These are phyloP conservation scores for Neonectria magnoliae DNA, from an alignment of 2,329 filamentous ascomycete species.

Conservation along the genomic window DNA sequence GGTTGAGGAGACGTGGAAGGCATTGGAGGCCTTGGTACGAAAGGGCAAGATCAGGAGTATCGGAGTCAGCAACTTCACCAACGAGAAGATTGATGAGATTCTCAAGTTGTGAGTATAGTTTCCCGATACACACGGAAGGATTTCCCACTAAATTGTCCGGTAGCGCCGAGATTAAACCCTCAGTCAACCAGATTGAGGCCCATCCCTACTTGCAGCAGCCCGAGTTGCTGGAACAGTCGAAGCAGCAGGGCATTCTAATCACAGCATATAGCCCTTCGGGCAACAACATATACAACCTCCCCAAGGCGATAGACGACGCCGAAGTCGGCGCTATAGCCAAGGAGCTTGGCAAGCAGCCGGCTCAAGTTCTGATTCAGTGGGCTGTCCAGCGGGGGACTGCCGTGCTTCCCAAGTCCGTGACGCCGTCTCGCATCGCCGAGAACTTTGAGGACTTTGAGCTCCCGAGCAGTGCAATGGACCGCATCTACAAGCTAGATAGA, in stretches of 20 bases:
- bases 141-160: constrained; percentile 5
- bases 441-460: constrained; percentile 51
- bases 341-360: constrained; percentile 57
- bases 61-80: constrained; percentile 63
- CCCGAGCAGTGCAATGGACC: constrained; percentile 5
- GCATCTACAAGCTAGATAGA: constrained; percentile 19
- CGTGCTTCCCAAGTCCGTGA: constrained; percentile 65
- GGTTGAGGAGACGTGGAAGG: constrained; percentile 65
- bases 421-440: constrained; percentile 58
- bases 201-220: constrained; percentile 65
- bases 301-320: constrained; percentile 59
- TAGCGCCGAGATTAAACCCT: constrained; percentile 60
- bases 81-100: constrained; percentile 52
- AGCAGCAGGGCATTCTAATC: constrained; percentile 63
- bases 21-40: constrained; percentile 51
- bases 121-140: neutral
- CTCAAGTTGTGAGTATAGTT: constrained; percentile 10
- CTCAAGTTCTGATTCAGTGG: constrained; percentile 63
- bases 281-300: constrained; percentile 58
- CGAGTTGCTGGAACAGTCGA: constrained; percentile 59
- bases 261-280: constrained; percentile 74
- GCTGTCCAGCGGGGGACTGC: constrained; percentile 63
- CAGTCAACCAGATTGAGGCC: constrained; percentile 59
- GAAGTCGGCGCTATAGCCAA: constrained; percentile 61
- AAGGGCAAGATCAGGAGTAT: constrained; percentile 55